Percentiles rank a stretch among this genome's conserved stretches.
These are phyloP conservation scores for Aspergillus sclerotiicarbonarius DNA, from an alignment of 495 filamentous ascomycete genomes.

Conservation along the genomic window DNA sequence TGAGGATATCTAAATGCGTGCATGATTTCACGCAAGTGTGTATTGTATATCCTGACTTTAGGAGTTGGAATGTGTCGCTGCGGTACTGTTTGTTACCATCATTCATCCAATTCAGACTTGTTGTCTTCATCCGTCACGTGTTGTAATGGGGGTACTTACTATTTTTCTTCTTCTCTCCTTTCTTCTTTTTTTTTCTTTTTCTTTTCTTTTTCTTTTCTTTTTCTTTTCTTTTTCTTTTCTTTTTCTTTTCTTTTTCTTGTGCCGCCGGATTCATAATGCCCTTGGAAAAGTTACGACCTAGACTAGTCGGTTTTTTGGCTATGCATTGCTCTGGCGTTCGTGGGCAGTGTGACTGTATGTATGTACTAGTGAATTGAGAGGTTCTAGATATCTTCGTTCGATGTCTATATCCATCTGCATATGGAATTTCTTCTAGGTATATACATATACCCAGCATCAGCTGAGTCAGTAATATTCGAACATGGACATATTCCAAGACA, in stretches of 20 bases:
- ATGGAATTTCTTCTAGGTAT: background rate
- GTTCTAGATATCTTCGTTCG: background rate
- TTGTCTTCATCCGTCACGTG: too few relatives aligned
- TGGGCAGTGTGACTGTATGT: background rate
- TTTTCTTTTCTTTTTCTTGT: background rate
- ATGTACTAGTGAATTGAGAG: conserved; percentile 2
- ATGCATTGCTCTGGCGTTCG: conserved; percentile 22
- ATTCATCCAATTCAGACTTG: too few relatives aligned
- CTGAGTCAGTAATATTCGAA: background rate
- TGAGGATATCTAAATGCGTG: conserved; percentile 22
- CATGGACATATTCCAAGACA: conserved; percentile 2
- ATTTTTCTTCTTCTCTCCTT: too few relatives aligned
- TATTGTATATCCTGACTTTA: background rate
- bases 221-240: conserved; percentile 3
- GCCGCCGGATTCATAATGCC: background rate
- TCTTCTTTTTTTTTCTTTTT: too few relatives aligned
- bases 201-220: background rate
- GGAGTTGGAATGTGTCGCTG: background rate
- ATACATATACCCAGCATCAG: conserved; percentile 6
- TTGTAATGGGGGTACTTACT: too few relatives aligned
- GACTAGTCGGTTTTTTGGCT: conserved; percentile 5
- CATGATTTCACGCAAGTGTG: conserved; percentile 15
- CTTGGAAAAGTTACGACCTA: conserved; percentile 11
- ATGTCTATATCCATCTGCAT: conserved; percentile 2
- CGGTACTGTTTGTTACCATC: too few relatives aligned